phyloP scores from a whole-genome alignment of 75 land plant genomes.

The Azolla pinnata region DNA sequence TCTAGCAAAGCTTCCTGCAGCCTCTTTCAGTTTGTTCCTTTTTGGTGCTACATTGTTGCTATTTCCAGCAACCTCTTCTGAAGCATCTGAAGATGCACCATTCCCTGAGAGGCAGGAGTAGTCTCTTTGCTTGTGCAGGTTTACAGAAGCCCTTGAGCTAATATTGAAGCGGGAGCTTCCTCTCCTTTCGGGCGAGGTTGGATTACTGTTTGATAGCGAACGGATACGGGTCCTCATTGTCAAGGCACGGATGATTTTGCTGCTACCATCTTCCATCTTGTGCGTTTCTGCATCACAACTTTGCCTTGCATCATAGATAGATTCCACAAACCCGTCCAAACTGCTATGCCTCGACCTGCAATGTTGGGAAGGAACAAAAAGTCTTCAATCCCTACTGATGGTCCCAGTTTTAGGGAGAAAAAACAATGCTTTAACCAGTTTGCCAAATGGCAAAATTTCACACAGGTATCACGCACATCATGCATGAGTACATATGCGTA shows the following conservation, averaged over 20 bases:
- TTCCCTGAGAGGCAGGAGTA: not conserved
- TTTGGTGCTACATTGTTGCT: no score
- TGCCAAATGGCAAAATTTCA: not conserved
- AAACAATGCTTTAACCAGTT: not conserved
- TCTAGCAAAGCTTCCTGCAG: slow-evolving; percentile 4
- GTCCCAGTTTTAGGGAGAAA: no score
- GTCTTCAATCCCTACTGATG: not conserved
- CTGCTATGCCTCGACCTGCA: not conserved
- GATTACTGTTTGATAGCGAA: not conserved
- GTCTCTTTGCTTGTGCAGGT: not conserved
- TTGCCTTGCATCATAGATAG: not conserved
- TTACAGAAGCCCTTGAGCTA: not conserved
- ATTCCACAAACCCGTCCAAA: not conserved
- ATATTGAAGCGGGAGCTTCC: not conserved
- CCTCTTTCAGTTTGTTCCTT: not conserved
- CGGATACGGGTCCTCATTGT: not conserved
- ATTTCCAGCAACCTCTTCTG: not conserved
- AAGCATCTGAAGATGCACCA: not conserved
- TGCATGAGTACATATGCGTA: not conserved
- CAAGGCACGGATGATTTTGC: not conserved
- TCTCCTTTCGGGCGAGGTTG: not conserved
- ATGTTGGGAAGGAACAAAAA: not conserved
- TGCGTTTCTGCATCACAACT: not conserved
- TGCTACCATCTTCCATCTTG: not conserved
- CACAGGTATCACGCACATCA: not conserved